phyloP scores from a whole-genome alignment of 192 early-diverging fungal species.

The Umbelopsis ramanniana region DNA sequence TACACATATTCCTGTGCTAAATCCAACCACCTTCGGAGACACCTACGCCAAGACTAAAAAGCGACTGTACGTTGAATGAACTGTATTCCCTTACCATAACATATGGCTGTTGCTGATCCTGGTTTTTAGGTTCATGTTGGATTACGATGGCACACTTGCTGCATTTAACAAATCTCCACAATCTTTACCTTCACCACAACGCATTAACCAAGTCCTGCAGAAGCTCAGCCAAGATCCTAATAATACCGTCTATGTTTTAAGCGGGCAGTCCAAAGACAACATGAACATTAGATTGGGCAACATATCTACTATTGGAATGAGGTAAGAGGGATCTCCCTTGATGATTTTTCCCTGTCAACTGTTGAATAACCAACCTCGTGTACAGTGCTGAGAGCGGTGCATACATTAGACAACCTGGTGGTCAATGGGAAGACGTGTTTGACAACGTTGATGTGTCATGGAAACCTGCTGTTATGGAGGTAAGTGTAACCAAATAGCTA shows the following conservation, averaged over 20 bases:
- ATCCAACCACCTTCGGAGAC: conserved; percentile 34
- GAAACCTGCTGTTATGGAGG: conserved; percentile 70
- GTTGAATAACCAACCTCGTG: not conserved
- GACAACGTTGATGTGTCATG: conserved; percentile 63
- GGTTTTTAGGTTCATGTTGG: conserved; percentile 49
- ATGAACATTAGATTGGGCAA: conserved; percentile 71
- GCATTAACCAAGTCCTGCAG: conserved; percentile 62
- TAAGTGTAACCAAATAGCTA: conserved; percentile 35
- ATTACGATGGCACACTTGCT: conserved; percentile 75
- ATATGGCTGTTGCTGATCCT: not conserved
- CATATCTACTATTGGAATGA: conserved; percentile 64
- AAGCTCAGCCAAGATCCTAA: conserved; percentile 61
- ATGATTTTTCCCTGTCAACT: too few species aligned
- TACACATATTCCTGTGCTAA: conserved; percentile 50
- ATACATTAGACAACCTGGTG: conserved; percentile 64
- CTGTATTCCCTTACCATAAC: not conserved
- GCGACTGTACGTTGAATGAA: conserved; percentile 45
- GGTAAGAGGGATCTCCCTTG: conserved; percentile 22
- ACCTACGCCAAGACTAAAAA: conserved; percentile 40
- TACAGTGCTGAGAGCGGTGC: conserved; percentile 77
- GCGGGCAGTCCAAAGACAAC: conserved; percentile 66
- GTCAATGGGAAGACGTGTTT: conserved; percentile 66
- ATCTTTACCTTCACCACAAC: conserved; percentile 56
- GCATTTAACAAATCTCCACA: conserved; percentile 57
- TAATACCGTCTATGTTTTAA: conserved; percentile 78